Evolutionary conservation across 257 asterid genomes (phyloP).

Genomic region (Penstemon barbatus): DNA sequence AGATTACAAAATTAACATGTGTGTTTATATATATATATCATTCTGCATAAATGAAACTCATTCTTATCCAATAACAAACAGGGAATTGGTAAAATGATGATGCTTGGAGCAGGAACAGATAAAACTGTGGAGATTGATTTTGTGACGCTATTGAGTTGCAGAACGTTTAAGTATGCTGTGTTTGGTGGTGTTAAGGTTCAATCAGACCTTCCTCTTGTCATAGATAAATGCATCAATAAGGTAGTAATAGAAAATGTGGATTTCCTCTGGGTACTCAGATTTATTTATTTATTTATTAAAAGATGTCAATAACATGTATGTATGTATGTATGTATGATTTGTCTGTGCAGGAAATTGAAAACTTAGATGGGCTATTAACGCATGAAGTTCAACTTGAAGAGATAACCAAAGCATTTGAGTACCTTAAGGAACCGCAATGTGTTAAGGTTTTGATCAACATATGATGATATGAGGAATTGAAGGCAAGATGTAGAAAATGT

Average conservation of each 20-base stretch:
- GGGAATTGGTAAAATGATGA: constrained; percentile 45
- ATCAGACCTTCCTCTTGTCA: constrained; percentile 43
- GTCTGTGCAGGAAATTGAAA: constrained; percentile 40
- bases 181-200: constrained; percentile 51
- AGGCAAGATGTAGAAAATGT: background rate
- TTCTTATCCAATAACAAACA: background rate
- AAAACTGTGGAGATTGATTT: constrained; percentile 44
- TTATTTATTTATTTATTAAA: background rate
- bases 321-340: no score
- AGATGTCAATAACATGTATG: background rate
- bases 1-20: background rate
- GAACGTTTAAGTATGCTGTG: constrained; percentile 43
- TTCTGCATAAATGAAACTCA: no score
- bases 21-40: no score
- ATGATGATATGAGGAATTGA: background rate
- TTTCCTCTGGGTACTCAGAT: background rate
- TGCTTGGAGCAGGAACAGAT: constrained; percentile 46
- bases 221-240: constrained; percentile 42
- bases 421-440: constrained; percentile 47
- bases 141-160: constrained; percentile 38
- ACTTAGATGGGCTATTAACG: constrained; percentile 38
- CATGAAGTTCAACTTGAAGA: constrained; percentile 42
- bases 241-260: constrained; percentile 7
- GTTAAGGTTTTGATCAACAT: constrained; percentile 45
- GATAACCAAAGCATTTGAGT: constrained; percentile 38